Evolutionary conservation across 345 rosid species (phyloP), one percentile per base, ranked within the genome.

Genomic region (Arabis alpina): DNA sequence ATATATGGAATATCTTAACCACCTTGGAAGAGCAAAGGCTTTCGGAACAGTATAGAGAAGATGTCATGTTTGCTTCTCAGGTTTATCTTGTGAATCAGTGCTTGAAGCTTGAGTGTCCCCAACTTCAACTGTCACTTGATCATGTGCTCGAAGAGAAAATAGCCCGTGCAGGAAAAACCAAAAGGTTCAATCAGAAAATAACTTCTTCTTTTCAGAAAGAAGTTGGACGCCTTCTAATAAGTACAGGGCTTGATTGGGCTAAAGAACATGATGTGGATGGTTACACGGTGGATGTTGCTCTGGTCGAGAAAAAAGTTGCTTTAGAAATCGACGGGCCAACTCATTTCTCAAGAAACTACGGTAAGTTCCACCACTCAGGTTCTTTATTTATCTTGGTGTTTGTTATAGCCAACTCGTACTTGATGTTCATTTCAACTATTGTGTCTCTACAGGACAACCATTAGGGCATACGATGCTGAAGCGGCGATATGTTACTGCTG

Each of bases 261-360:
- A 86, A 77, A 76, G 97, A 94, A 79, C 80, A 85, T 69, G 68
- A 65, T 5, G 77, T 88, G 40, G 90, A 87, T 79, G 96, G 91
- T 5, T 89, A 93, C 77, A 78, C 91, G 0, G 70, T 89, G 70
- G 99, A 91, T 83, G 95, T 93, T 67, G 97, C 79, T 69, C 72
- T 89, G 50, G 79, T 89, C 13, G 96, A 89, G 72, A 88, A 87
- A 71, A 91, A 84, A 77, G 72, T 91, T 76, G 99, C 93, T 62
- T 74, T 91, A 60, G 99, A 91, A 84, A 91, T 89, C 25, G 99
- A 94, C 61, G 97, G 97, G 67, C 95, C 93, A 57, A 86, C 96
- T 47, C 97, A 93, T 84, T 93, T 94, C 81, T 88, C 95, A 34
- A 88, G 96, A 78, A 94, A 94, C 74, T 79, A 87, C 0, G 87